phyloP scores from a whole-genome alignment of 129 eudicot genomes.

The Sambucus nigra region DNA sequence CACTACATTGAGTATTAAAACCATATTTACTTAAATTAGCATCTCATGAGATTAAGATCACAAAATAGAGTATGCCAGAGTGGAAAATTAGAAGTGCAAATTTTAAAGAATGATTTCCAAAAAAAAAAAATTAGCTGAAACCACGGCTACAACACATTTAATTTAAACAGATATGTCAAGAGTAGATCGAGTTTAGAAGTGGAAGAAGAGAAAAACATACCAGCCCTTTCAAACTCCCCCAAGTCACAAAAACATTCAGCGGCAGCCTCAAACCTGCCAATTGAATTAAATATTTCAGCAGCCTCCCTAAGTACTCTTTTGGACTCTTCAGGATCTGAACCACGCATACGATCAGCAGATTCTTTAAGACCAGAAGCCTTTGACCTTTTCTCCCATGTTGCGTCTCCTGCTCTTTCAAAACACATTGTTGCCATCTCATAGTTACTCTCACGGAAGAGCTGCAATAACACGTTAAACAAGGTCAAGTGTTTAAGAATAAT shows the following conservation, averaged over 20 bases:
- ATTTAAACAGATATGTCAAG: too few species aligned
- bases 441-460: constrained; percentile 60
- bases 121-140: too few species aligned
- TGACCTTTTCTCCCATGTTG: constrained; percentile 49
- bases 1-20: too few species aligned
- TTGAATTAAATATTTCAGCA: constrained; percentile 54
- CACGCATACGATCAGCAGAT: constrained; percentile 37
- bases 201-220: constrained; percentile 16
- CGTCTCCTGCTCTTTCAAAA: constrained; percentile 75
- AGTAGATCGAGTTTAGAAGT: background rate
- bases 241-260: constrained; percentile 63
- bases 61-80: too few species aligned
- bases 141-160: too few species aligned
- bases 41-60: too few species aligned
- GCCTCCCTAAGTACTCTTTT: constrained; percentile 39
- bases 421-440: constrained; percentile 85
- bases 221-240: constrained; percentile 63
- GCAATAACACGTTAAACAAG: constrained; percentile 8
- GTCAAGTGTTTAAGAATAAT: background rate
- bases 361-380: constrained; percentile 59
- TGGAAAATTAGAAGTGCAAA: too few species aligned
- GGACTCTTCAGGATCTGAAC: constrained; percentile 35
- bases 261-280: constrained; percentile 45
- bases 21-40: too few species aligned
- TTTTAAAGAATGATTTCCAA: too few species aligned